Evolutionary conservation across 176 grass and related monocot species (phyloP).

Genomic region (Pharus latifolius): DNA sequence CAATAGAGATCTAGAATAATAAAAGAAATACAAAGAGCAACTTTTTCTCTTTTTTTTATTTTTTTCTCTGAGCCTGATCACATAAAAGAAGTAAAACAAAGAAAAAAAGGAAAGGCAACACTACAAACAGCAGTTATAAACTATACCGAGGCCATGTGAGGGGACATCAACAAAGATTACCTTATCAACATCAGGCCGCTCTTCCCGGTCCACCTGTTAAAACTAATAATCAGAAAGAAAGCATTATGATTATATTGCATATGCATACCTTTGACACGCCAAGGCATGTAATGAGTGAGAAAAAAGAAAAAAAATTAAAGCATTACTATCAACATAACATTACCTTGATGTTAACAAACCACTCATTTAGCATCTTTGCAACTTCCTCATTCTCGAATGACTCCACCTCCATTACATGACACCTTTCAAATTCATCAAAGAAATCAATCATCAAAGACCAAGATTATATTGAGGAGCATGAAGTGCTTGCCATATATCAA

Average conservation of each 20-base stretch:
- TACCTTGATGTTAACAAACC: conserved; percentile 99
- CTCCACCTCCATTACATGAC: conserved; percentile 96
- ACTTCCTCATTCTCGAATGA: conserved; percentile 92
- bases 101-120: neutral
- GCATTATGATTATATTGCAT: neutral
- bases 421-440: conserved; percentile 41
- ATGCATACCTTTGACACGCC: neutral
- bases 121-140: neutral
- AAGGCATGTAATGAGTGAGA: neutral
- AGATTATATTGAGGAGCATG: neutral
- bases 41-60: too few relatives aligned
- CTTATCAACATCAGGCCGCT: conserved; percentile 98
- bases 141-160: neutral
- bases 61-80: neutral
- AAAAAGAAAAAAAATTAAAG: neutral
- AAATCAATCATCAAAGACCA: neutral
- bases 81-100: neutral
- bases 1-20: neutral
- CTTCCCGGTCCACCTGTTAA: conserved; percentile 93
- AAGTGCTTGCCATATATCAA: neutral
- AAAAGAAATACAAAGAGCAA: neutral
- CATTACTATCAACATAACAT: neutral
- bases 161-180: conserved; percentile 15
- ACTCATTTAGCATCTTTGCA: conserved; percentile 80
- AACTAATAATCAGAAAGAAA: conserved; percentile 50